Percentiles rank a stretch among this genome's conserved stretches.
These are phyloP conservation scores for Smithsoniella earleae DNA, from an alignment of 163 green algal genomes.

Conservation along the genomic window DNA sequence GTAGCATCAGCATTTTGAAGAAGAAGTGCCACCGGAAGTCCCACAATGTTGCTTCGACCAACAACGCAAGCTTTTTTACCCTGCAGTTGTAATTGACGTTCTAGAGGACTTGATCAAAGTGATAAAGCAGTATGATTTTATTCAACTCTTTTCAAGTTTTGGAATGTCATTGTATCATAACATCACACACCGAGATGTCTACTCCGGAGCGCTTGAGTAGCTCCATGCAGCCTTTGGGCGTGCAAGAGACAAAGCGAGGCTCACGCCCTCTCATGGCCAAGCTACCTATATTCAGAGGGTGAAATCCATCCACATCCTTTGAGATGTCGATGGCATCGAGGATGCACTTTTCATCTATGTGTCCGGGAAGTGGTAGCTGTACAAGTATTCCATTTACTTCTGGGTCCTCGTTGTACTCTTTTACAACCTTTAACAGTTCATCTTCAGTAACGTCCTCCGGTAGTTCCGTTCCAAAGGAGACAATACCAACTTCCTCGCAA, in stretches of 20 bases:
- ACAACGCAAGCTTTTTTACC: slow-evolving; percentile 86
- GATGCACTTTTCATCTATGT: slow-evolving; percentile 86
- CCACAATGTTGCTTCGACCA: slow-evolving; percentile 94
- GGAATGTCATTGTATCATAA: no score
- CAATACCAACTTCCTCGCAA: slow-evolving; percentile 79
- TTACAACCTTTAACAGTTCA: slow-evolving; percentile 48
- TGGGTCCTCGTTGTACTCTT: slow-evolving; percentile 70
- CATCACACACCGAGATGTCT: slow-evolving; percentile 4
- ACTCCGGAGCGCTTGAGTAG: slow-evolving; percentile 72
- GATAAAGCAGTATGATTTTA: no score
- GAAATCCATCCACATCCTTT: slow-evolving; percentile 98
- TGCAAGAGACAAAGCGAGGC: slow-evolving; percentile 86
- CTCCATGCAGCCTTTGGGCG: slow-evolving; percentile 85
- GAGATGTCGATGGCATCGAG: slow-evolving; percentile 79
- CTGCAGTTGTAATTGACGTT: no score
- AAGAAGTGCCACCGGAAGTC: slow-evolving; percentile 82
- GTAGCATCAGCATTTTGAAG: slow-evolving; percentile 80
- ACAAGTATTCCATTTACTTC: slow-evolving; percentile 92
- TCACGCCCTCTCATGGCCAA: slow-evolving; percentile 76
- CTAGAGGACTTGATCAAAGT: no score
- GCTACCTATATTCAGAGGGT: slow-evolving; percentile 87
- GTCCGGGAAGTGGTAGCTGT: slow-evolving; percentile 85
- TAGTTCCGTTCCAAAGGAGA: slow-evolving; percentile 66
- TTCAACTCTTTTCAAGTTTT: no score
- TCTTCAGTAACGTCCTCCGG: slow-evolving; percentile 50